phyloP scores from a whole-genome alignment of 1,139 yeast species.

The Suhomyces chickasaworum region DNA sequence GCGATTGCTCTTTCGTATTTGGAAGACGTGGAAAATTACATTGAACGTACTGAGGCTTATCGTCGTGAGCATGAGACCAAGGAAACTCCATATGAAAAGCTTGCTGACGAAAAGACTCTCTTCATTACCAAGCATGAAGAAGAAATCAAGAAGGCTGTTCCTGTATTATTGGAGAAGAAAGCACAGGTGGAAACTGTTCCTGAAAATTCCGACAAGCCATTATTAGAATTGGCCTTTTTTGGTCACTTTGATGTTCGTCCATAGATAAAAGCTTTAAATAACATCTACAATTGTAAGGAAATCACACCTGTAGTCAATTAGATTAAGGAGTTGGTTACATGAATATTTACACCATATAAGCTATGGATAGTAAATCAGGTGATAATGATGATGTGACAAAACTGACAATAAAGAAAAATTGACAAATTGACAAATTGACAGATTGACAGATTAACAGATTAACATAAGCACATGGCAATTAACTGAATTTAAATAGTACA shows the following conservation, averaged over 20 bases:
- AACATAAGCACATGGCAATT: too few species aligned
- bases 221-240: constrained; percentile 3
- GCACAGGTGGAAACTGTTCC: constrained; percentile 1
- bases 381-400: too few species aligned
- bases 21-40: constrained; percentile 2
- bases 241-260: not conserved
- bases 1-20: constrained; percentile 1
- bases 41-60: constrained; percentile 3
- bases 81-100: constrained; percentile 3
- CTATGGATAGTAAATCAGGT: too few species aligned
- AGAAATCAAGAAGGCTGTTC: not conserved
- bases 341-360: too few species aligned
- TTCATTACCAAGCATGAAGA: not conserved
- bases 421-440: too few species aligned
- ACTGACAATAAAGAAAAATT: too few species aligned
- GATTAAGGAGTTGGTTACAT: too few species aligned
- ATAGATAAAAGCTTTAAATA: not conserved
- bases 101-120: constrained; percentile 1
- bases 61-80: constrained; percentile 4
- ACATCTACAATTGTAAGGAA: not conserved
- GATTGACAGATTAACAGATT: too few species aligned
- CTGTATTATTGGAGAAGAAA: constrained; percentile 1
- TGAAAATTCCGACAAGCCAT: not conserved
- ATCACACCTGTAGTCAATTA: too few species aligned
- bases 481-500: too few species aligned